phyloP scores from a whole-genome alignment of 805 yeast species.

The Candida arabinofermentans region DNA sequence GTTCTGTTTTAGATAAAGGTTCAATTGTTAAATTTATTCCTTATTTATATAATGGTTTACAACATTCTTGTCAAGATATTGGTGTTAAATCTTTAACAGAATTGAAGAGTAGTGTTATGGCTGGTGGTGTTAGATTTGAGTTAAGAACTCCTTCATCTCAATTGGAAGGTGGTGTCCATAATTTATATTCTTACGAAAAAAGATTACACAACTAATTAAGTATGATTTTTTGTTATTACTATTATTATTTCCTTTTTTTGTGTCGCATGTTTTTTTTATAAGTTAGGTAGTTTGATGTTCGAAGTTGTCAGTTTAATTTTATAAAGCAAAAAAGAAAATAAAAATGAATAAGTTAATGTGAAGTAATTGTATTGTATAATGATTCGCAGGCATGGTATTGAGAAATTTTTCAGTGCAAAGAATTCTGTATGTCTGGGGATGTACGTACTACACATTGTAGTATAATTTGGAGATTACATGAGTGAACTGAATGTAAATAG shows the following conservation, averaged over 20 bases:
- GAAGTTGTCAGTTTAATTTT: too few relatives aligned
- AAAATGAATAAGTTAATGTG: too few relatives aligned
- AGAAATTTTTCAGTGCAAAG: too few relatives aligned
- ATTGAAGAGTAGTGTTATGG: slow-evolving; percentile 59
- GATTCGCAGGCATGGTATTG: too few relatives aligned
- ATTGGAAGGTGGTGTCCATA: slow-evolving; percentile 97
- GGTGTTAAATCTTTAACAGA: slow-evolving; percentile 69
- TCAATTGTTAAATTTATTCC: slow-evolving; percentile 92
- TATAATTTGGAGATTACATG: too few relatives aligned
- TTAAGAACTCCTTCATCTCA: slow-evolving; percentile 98
- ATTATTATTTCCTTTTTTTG: neutral
- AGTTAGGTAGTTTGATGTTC: too few relatives aligned
- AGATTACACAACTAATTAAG: slow-evolving; percentile 74
- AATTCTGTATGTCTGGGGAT: too few relatives aligned
- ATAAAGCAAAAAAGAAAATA: too few relatives aligned
- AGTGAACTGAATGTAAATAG: neutral
- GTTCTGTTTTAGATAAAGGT: slow-evolving; percentile 95
- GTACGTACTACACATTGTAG: too few relatives aligned
- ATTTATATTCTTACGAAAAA: slow-evolving; percentile 95
- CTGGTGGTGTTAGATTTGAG: slow-evolving; percentile 85
- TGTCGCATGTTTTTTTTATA: neutral
- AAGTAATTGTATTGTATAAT: too few relatives aligned
- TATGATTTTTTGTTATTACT: neutral
- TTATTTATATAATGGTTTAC: slow-evolving; percentile 90
- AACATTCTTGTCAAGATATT: slow-evolving; percentile 98